These are phyloP conservation scores for Calendula officinalis DNA, from an alignment of 129 eudicot species.

Conservation along the genomic window DNA sequence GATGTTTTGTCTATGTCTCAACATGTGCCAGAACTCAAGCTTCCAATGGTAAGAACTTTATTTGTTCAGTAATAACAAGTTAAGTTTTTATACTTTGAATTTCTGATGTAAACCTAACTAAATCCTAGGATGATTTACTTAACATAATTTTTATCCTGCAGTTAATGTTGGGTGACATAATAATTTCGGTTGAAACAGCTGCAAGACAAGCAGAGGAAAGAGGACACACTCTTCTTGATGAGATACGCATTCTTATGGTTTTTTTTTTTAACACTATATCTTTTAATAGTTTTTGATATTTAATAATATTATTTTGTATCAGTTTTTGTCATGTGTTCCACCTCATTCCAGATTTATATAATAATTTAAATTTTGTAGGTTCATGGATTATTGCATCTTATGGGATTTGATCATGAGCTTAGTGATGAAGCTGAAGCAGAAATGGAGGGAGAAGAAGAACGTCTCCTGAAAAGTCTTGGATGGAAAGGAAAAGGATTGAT, in stretches of 20 bases:
- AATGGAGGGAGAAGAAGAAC: conserved; percentile 85
- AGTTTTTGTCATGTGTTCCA: background rate
- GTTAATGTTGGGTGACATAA: conserved; percentile 94
- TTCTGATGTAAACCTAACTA: conserved; percentile 13
- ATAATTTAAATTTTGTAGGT: conserved; percentile 41
- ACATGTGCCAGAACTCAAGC: conserved; percentile 86
- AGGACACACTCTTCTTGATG: conserved; percentile 88
- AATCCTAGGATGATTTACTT: background rate
- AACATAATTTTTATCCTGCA: conserved; percentile 35
- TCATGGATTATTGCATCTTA: conserved; percentile 85
- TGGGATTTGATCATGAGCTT: conserved; percentile 94
- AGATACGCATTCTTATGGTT: conserved; percentile 90
- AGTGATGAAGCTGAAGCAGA: conserved; percentile 91
- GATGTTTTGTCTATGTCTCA: conserved; percentile 99
- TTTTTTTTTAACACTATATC: conserved; percentile 23
- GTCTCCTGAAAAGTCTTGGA: conserved; percentile 70
- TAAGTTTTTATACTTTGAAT: background rate
- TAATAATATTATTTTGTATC: conserved; percentile 5
- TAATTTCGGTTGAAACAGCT: conserved; percentile 91
- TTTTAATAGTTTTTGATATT: background rate
- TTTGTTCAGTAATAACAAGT: conserved; percentile 3
- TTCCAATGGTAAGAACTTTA: conserved; percentile 57
- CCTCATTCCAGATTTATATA: too few relatives aligned
- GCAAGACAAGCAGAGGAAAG: conserved; percentile 90
- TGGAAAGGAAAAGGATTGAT: conserved; percentile 96